These are phyloP conservation scores for Erythrophleum fordii DNA, from an alignment of 306 rosid genomes.

Conservation along the genomic window DNA sequence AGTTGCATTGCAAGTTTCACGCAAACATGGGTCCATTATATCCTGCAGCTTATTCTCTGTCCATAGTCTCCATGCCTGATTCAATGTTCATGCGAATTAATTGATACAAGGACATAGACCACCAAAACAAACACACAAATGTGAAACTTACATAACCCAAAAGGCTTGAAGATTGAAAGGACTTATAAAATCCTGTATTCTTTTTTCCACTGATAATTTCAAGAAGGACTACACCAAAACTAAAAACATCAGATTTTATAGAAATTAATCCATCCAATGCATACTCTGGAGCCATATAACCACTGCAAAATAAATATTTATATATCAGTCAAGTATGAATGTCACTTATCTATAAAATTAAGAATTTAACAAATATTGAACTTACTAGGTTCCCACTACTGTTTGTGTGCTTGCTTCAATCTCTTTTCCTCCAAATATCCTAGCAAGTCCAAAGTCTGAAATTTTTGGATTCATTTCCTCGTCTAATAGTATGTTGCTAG, in stretches of 20 bases:
- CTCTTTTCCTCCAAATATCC: constrained; percentile 44
- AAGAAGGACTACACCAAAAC: constrained; percentile 61
- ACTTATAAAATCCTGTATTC: constrained; percentile 49
- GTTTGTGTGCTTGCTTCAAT: constrained; percentile 34
- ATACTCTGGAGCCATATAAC: constrained; percentile 63
- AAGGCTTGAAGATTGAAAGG: constrained; percentile 46
- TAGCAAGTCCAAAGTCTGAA: constrained; percentile 45
- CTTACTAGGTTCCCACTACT: constrained; percentile 46
- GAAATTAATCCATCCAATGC: constrained; percentile 56
- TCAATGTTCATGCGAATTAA: background rate
- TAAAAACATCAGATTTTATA: constrained; percentile 54
- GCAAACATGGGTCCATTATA: constrained; percentile 44
- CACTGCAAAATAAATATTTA: constrained; percentile 20
- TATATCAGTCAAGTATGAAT: background rate
- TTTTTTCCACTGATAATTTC: constrained; percentile 60
- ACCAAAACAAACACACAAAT: background rate
- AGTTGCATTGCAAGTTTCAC: constrained; percentile 36
- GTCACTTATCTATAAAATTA: background rate
- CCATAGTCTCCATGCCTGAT: constrained; percentile 64
- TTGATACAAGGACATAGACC: background rate
- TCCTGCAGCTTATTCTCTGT: constrained; percentile 48
- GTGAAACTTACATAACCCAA: constrained; percentile 49
- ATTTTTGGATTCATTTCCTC: constrained; percentile 46
- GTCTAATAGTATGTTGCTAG: constrained; percentile 45
- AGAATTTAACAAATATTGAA: background rate